Evolutionary conservation across 805 yeast genomes (phyloP).

Genomic region (Candida tallmaniae): DNA sequence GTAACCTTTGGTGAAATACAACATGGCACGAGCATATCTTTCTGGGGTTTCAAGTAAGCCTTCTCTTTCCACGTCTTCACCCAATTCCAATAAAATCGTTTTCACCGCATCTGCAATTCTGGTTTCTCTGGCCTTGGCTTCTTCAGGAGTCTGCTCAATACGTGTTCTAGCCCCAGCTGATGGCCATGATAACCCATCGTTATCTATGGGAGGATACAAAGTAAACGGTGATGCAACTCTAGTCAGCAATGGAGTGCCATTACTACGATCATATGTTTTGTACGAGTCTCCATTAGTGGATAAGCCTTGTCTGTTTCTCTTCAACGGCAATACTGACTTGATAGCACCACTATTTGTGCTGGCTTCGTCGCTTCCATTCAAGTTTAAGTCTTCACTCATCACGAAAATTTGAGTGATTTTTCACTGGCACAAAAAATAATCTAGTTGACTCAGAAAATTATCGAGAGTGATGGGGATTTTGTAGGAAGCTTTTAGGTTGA

Average conservation of each 20-base stretch:
- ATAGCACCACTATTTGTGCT: too few relatives aligned
- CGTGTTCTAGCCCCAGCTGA: constrained; percentile 77
- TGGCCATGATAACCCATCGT: constrained; percentile 94
- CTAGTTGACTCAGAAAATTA: too few relatives aligned
- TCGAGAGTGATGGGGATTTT: too few relatives aligned
- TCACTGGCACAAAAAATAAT: too few relatives aligned
- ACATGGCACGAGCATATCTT: constrained; percentile 94
- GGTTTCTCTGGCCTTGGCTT: constrained; percentile 58
- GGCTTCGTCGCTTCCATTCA: too few relatives aligned
- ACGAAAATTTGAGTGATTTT: too few relatives aligned
- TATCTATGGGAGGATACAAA: constrained; percentile 78
- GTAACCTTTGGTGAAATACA: constrained; percentile 93
- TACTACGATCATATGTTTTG: background rate
- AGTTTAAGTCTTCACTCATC: too few relatives aligned
- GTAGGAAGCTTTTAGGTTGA: too few relatives aligned
- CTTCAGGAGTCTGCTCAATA: constrained; percentile 64
- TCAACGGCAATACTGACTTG: constrained; percentile 8
- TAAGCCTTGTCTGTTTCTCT: constrained; percentile 13
- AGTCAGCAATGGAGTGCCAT: constrained; percentile 59
- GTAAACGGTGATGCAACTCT: constrained; percentile 83
- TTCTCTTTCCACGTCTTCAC: constrained; percentile 86
- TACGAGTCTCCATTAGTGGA: background rate
- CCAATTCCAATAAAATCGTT: constrained; percentile 73
- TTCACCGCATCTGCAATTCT: constrained; percentile 85
- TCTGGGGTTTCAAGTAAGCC: constrained; percentile 94